Evolutionary conservation across 306 rosid genomes (phyloP).

Genomic region (Heteromeles arbutifolia): DNA sequence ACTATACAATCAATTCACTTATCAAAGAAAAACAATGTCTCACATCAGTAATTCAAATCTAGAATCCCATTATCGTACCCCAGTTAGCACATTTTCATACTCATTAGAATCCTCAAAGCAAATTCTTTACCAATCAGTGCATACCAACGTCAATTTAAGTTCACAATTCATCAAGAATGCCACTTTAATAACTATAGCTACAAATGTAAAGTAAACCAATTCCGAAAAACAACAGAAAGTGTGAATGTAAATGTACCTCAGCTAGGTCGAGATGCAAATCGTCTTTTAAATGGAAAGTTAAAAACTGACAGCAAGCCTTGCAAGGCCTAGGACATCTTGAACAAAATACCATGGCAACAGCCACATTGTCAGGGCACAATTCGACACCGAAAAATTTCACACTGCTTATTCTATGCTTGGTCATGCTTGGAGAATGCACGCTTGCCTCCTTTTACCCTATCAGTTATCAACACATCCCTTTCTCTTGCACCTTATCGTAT

Average conservation of each 20-base stretch:
- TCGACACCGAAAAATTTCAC: conserved; percentile 66
- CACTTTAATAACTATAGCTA: background rate
- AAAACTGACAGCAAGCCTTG: conserved; percentile 83
- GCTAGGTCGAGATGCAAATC: conserved; percentile 94
- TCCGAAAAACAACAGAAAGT: background rate
- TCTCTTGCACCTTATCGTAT: conserved; percentile 49
- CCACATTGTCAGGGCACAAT: conserved; percentile 78
- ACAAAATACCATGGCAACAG: conserved; percentile 97
- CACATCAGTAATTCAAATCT: background rate
- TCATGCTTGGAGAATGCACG: conserved; percentile 24
- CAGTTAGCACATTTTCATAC: background rate
- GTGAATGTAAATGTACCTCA: conserved; percentile 47
- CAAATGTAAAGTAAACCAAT: conserved; percentile 3
- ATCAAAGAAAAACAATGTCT: too few species aligned
- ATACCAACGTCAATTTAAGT: background rate
- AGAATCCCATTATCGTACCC: background rate
- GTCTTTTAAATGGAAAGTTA: conserved; percentile 50
- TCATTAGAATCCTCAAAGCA: background rate
- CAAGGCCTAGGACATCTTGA: conserved; percentile 93
- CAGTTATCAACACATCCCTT: conserved; percentile 34
- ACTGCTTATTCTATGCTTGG: conserved; percentile 23
- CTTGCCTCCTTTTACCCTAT: conserved; percentile 35
- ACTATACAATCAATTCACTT: too few species aligned
- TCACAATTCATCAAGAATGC: background rate
- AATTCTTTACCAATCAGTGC: background rate